These are phyloP conservation scores for Pseudogymnoascus sp. DNA, from an alignment of 2,329 filamentous ascomycete genomes.

Conservation along the genomic window DNA sequence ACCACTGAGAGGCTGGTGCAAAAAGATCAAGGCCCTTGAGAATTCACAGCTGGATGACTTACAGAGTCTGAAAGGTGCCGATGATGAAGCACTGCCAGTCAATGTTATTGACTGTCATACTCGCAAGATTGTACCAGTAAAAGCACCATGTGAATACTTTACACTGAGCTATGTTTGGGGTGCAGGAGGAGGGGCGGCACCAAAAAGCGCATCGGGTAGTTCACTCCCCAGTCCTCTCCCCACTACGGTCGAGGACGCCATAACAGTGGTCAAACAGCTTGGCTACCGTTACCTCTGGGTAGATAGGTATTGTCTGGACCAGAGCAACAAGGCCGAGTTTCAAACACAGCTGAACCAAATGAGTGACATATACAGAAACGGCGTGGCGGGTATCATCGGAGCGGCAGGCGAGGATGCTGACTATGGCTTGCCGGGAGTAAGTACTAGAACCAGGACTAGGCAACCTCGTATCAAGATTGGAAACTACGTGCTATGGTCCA, in stretches of 20 bases:
- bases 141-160: slow-evolving; percentile 8
- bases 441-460: neutral
- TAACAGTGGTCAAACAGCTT: slow-evolving; percentile 8
- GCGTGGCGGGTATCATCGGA: slow-evolving; percentile 10
- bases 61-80: neutral
- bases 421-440: slow-evolving; percentile 12
- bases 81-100: neutral
- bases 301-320: slow-evolving; percentile 19
- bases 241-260: slow-evolving; percentile 12
- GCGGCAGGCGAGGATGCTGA: slow-evolving; percentile 11
- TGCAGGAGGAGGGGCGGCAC: neutral
- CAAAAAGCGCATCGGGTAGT: neutral
- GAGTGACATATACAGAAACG: slow-evolving; percentile 12
- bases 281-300: slow-evolving; percentile 12
- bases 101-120: slow-evolving; percentile 10
- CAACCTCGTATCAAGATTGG: neutral
- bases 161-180: slow-evolving; percentile 13
- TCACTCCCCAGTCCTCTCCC: slow-evolving; percentile 8
- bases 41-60: neutral
- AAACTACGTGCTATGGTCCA: slow-evolving; percentile 10
- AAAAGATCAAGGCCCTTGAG: neutral
- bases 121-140: neutral
- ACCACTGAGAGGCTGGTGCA: neutral
- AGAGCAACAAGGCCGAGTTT: slow-evolving; percentile 3
- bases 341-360: slow-evolving; percentile 9